Conservation (phyloP, 2,329 filamentous ascomycete genomes). For the Arthrobotrys iridis region DNA sequence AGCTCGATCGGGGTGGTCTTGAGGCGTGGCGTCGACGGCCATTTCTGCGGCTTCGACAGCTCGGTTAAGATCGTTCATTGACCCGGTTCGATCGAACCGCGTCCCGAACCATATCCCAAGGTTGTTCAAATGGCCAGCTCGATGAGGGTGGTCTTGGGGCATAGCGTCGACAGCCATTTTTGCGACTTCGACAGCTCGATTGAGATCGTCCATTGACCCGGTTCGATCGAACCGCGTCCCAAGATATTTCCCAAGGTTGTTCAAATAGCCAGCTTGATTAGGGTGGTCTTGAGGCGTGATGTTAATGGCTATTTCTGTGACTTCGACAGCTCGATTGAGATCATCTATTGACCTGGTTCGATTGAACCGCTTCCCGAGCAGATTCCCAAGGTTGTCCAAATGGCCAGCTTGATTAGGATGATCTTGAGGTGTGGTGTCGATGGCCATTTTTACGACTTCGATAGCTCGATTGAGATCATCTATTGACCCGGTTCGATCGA, state of each 20-base stretch:
- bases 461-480: background rate
- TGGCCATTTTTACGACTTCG: background rate
- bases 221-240: background rate
- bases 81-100: background rate
- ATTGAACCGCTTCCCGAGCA: background rate
- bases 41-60: background rate
- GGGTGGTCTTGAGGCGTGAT: background rate
- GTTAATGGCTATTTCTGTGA: background rate
- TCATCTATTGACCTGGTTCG: background rate
- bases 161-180: background rate
- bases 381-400: background rate
- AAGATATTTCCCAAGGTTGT: background rate
- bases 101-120: background rate
- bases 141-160: background rate
- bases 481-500: background rate
- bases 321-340: background rate
- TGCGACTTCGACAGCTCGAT: background rate
- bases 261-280: background rate
- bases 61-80: slow-evolving; percentile 7
- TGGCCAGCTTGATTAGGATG: background rate
- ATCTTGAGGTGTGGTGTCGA: background rate
- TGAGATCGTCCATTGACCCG: background rate
- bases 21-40: background rate
- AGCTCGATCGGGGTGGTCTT: background rate
- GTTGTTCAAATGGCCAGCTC: background rate